Evolutionary conservation across 2,329 filamentous ascomycete genomes (phyloP).

Genomic region (Trichophyton rubrum): DNA sequence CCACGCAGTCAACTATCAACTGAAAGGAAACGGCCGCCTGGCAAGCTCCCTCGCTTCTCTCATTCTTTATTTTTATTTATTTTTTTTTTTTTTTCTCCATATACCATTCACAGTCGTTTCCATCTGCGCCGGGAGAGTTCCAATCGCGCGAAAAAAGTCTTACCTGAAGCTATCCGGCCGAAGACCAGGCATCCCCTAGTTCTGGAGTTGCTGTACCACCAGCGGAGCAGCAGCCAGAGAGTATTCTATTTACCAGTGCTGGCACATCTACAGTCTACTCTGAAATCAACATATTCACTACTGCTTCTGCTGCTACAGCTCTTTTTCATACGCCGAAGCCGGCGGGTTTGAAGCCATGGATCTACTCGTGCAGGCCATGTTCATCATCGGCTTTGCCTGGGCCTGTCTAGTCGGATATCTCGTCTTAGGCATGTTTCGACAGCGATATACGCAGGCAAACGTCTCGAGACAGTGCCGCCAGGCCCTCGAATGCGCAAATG

Average conservation of each 20-base stretch:
- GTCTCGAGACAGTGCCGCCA: constrained; percentile 1
- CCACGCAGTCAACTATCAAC: no score
- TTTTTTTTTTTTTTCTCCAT: neutral
- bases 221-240: no score
- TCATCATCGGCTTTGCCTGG: constrained; percentile 13
- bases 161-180: neutral
- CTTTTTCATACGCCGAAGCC: neutral
- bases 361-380: constrained; percentile 12
- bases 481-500: constrained; percentile 1
- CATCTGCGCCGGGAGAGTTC: neutral
- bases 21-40: no score
- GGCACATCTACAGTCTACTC: no score
- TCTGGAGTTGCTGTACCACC: neutral
- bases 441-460: constrained; percentile 10
- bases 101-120: neutral
- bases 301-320: no score
- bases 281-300: no score
- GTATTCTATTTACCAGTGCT: no score
- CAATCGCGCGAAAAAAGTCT: neutral
- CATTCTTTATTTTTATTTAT: neutral
- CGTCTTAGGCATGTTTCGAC: constrained; percentile 14
- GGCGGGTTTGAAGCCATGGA: constrained; percentile 9
- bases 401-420: constrained; percentile 14
- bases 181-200: neutral
- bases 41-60: neutral